Evolutionary conservation across 2,329 filamentous ascomycete species (phyloP).

Genomic region (Cordyceps pruinosa): DNA sequence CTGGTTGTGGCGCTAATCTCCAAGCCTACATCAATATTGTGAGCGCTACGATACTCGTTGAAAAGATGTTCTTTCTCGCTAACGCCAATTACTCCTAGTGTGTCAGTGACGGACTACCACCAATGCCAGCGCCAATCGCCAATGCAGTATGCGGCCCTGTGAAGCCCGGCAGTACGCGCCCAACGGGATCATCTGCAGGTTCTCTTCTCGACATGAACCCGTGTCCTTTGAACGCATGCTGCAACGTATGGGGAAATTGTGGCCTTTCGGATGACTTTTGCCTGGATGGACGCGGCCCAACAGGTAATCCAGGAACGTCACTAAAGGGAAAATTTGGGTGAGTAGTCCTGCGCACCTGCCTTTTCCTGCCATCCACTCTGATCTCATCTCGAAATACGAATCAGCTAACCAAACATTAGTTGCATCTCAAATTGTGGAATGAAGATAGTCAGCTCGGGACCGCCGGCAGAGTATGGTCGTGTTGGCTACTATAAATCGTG

Average conservation of each 20-base stretch:
- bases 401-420: not conserved
- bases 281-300: constrained; percentile 17
- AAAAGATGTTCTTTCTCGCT: not conserved
- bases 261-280: constrained; percentile 40
- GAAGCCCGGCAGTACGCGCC: constrained; percentile 28
- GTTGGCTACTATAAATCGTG: constrained; percentile 30
- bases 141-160: constrained; percentile 36
- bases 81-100: constrained; percentile 21
- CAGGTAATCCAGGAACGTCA: constrained; percentile 23
- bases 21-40: not conserved
- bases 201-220: constrained; percentile 35
- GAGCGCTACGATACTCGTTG: not conserved
- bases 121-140: constrained; percentile 21
- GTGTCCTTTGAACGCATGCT: constrained; percentile 39
- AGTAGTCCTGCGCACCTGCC: not conserved
- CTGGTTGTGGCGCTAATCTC: constrained; percentile 21
- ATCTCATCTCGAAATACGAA: not conserved
- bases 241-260: constrained; percentile 38
- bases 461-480: constrained; percentile 14
- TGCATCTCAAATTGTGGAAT: constrained; percentile 5
- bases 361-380: not conserved
- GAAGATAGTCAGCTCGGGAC: not conserved
- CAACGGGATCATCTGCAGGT: constrained; percentile 21
- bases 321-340: not conserved
- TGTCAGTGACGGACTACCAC: constrained; percentile 24